phyloP scores from a whole-genome alignment of 331 rosid species.

The Stylosanthes scabra region DNA sequence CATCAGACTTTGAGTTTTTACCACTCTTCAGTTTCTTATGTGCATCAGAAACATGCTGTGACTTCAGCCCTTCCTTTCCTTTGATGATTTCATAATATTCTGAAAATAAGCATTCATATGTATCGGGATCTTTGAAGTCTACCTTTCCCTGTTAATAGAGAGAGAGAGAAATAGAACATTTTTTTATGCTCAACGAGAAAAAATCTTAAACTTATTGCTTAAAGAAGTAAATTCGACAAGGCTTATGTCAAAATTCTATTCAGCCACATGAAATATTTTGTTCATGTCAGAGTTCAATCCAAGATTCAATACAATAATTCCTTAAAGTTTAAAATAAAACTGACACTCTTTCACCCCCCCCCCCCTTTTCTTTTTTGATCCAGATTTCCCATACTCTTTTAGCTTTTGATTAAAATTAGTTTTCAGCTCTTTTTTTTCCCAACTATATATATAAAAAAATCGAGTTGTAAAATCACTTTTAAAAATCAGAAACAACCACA shows the following conservation, averaged over 20 bases:
- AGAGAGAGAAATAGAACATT: background rate
- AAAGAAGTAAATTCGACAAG: background rate
- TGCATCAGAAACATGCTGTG: slow-evolving; percentile 42
- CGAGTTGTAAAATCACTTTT: background rate
- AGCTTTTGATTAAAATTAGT: too few species aligned
- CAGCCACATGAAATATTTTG: slow-evolving; percentile 18
- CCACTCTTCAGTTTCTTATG: slow-evolving; percentile 46
- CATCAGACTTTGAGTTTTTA: slow-evolving; percentile 34
- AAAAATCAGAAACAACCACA: background rate
- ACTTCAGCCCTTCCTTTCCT: slow-evolving; percentile 58
- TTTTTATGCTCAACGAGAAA: slow-evolving; percentile 17
- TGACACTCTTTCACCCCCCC: too few species aligned
- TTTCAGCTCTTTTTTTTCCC: too few species aligned
- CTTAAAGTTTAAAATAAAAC: slow-evolving; percentile 11
- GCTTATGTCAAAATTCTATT: slow-evolving; percentile 25
- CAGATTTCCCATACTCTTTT: too few species aligned
- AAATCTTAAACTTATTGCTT: slow-evolving; percentile 2
- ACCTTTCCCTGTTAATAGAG: slow-evolving; percentile 46
- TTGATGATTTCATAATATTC: slow-evolving; percentile 65
- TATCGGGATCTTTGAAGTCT: slow-evolving; percentile 62
- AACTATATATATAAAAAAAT: too few species aligned
- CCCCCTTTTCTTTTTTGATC: too few species aligned
- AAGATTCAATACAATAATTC: slow-evolving; percentile 15
- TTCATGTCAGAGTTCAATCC: slow-evolving; percentile 9
- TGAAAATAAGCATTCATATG: slow-evolving; percentile 61